Base-by-base conservation (phyloP, 2,329 filamentous ascomycete genomes). In the Pestalotiopsis sp. region DNA sequence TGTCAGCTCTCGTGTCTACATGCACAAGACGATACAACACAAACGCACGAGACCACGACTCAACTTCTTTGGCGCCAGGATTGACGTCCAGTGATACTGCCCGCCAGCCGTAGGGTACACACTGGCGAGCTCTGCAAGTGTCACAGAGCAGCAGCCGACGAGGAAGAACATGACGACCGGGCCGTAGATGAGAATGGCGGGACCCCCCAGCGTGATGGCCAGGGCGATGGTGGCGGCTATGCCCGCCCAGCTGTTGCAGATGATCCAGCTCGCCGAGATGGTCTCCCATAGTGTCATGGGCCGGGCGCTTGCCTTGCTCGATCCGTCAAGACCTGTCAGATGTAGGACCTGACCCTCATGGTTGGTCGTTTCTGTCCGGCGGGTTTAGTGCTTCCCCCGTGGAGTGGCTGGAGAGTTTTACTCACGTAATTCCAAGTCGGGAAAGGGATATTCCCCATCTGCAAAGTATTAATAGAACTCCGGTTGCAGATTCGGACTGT, bases 171-270 rank as follows among this genome's bases (percentile, higher is more conserved):
- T 60, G 57, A 20, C 20, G 17, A 60, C 25, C 17, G 57, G 57
- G 31, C 57, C 57, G 20, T 60, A 60, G 3, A 60, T 31, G n/a
- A 60, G 57, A 20, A 60, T 36, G 2, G 57, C 31, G 5, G 57
- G 57, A n/a, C 57, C 57, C 17, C 57, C 57, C 13, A 60, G 57
- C 6, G 57, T 27, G 23, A 60, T 60, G 57, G 57, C 57, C 23
- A 60, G 57, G 14, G 57, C 57, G 5, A 60, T 60, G 12, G 57
- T 60, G 57, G 57, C 57, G 4, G 57, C 57, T 25, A 60, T 60
- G 20, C 57, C 57, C 57, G 57, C 57, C 57, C 57, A 60, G 31
- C 57, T 60, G 31, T 60, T 60, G 57, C 57, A 60, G 12, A 60
- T 60, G 31, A 60, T 60, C 57, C 57, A 60, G 31, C 57, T 60